Conservation (phyloP, 371 early-diverging fungal species). For the Circinella umbellata region DNA sequence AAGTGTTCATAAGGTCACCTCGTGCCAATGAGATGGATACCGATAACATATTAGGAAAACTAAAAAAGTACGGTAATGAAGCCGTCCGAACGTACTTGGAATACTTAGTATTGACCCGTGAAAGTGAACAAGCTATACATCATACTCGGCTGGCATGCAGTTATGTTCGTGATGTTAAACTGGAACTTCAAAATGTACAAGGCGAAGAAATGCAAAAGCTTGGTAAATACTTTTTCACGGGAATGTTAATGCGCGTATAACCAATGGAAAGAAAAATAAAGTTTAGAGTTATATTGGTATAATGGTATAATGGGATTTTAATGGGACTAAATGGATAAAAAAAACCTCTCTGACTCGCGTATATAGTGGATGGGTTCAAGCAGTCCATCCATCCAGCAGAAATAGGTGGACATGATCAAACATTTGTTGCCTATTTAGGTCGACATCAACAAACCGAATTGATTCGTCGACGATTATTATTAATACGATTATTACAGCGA, state of each 20-base stretch:
- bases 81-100: slow-evolving; percentile 59
- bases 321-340: too few species aligned
- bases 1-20: slow-evolving; percentile 54
- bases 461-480: slow-evolving; percentile 33
- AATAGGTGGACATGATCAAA: not conserved
- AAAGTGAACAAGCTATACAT: slow-evolving; percentile 50
- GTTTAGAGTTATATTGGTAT: too few species aligned
- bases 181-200: slow-evolving; percentile 25
- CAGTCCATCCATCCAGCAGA: slow-evolving; percentile 7
- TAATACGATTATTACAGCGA: slow-evolving; percentile 41
- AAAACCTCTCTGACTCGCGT: too few species aligned
- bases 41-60: slow-evolving; percentile 48
- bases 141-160: slow-evolving; percentile 60
- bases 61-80: slow-evolving; percentile 46
- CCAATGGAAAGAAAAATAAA: not conserved
- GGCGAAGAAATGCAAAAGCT: slow-evolving; percentile 16
- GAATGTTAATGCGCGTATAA: not conserved
- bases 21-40: slow-evolving; percentile 60
- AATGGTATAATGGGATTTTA: too few species aligned
- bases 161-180: slow-evolving; percentile 54
- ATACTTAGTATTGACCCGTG: slow-evolving; percentile 55
- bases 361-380: slow-evolving; percentile 31
- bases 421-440: slow-evolving; percentile 44
- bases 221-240: not conserved
- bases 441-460: slow-evolving; percentile 22